A percentile compares a stretch with the other conserved stretches of the same genome.
Evolutionary conservation across 139 green algal genomes (phyloP).

Genomic region (Mychonastes homosphaera): DNA sequence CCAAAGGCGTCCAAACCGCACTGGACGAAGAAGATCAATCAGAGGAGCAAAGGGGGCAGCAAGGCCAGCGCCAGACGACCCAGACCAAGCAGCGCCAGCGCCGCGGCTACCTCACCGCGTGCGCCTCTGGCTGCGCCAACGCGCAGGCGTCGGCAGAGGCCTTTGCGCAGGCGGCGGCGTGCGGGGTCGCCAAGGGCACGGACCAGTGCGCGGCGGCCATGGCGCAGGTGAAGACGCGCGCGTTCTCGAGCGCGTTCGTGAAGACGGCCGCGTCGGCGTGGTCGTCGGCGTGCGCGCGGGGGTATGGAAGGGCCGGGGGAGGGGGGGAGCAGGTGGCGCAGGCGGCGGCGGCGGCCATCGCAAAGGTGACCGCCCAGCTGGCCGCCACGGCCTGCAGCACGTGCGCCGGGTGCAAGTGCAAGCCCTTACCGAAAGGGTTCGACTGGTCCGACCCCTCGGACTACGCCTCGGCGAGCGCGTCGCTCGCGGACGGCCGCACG

Average conservation of each 20-base stretch:
- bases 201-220: slow-evolving; percentile 14
- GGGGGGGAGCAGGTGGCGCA: slow-evolving; percentile 7
- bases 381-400: slow-evolving; percentile 12
- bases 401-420: slow-evolving; percentile 21
- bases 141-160: slow-evolving; percentile 14
- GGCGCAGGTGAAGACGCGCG: slow-evolving; percentile 1
- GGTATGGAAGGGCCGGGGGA: neutral
- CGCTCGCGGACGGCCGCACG: too few relatives aligned
- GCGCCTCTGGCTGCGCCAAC: slow-evolving; percentile 8
- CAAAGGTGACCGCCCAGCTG: slow-evolving; percentile 3
- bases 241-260: slow-evolving; percentile 13
- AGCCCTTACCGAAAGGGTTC: neutral
- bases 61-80: too few relatives aligned
- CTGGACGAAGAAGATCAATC: neutral
- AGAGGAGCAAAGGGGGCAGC: too few relatives aligned
- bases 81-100: too few relatives aligned
- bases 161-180: slow-evolving; percentile 18
- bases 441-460: neutral
- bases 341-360: slow-evolving; percentile 8
- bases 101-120: slow-evolving; percentile 10
- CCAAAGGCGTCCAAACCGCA: neutral
- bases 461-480: neutral
- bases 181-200: slow-evolving; percentile 6
- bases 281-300: slow-evolving; percentile 10
- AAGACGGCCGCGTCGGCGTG: slow-evolving; percentile 3